Conservation (phyloP, 768 basidiomycete genomes). For the Coprinellus micaceus region DNA sequence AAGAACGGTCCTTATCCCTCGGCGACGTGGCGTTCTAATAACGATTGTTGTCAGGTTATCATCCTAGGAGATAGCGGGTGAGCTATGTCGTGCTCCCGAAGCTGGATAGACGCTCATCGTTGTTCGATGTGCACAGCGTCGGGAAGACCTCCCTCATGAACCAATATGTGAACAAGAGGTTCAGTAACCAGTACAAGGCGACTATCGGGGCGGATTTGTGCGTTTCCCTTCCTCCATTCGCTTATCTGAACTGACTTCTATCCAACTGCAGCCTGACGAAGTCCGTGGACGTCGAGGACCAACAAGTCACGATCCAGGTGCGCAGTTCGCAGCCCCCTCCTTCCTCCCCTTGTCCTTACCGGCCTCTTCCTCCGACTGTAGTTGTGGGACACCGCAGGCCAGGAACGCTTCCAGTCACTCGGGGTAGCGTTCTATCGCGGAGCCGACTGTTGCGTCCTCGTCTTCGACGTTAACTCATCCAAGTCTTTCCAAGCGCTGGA, state of each 20-base stretch:
- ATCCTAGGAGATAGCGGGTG: neutral
- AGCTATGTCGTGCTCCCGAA: too few relatives aligned
- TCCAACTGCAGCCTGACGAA: constrained; percentile 76
- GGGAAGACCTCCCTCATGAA: constrained; percentile 99
- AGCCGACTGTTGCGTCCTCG: constrained; percentile 97
- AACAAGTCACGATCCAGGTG: constrained; percentile 98
- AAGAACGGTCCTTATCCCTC: neutral
- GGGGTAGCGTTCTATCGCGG: constrained; percentile 99
- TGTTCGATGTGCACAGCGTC: constrained; percentile 51
- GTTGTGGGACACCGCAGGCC: constrained; percentile 99
- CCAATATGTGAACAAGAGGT: constrained; percentile 99
- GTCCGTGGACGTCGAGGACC: constrained; percentile 98
- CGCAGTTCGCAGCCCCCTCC: constrained; percentile 4
- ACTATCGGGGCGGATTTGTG: constrained; percentile 97
- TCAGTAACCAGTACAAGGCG: constrained; percentile 99
- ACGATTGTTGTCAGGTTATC: neutral
- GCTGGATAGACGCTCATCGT: too few relatives aligned
- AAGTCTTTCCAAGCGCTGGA: constrained; percentile 99
- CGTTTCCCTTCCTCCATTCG: too few relatives aligned
- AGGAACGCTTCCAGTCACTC: constrained; percentile 98
- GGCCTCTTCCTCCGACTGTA: constrained; percentile 26
- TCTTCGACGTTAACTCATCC: constrained; percentile 97
- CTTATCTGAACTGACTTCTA: too few relatives aligned
- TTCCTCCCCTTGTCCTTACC: neutral
- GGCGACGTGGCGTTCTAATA: neutral